Conservation (phyloP, 2,329 filamentous ascomycete genomes). For the Fusarium sp. region DNA sequence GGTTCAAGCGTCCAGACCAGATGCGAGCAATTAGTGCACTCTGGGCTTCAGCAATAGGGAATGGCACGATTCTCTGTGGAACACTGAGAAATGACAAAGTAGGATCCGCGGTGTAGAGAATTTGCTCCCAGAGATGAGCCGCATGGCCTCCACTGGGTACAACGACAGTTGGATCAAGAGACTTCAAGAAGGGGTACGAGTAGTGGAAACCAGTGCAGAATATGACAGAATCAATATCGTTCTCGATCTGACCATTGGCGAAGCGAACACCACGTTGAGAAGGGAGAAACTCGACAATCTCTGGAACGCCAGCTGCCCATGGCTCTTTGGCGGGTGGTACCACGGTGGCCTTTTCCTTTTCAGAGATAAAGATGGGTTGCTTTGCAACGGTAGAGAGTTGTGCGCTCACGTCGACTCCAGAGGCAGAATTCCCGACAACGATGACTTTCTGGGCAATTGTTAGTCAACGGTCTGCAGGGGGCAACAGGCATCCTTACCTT, state of each 20-base stretch:
- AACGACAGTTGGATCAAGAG: conserved; percentile 58
- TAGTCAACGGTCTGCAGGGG: not conserved
- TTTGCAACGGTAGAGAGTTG: conserved; percentile 67
- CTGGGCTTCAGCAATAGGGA: conserved; percentile 75
- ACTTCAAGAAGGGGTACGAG: conserved; percentile 74
- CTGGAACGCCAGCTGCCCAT: conserved; percentile 49
- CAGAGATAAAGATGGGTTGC: conserved; percentile 65
- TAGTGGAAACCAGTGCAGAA: conserved; percentile 92
- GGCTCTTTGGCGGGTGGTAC: conserved; percentile 38
- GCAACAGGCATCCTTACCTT: conserved; percentile 37
- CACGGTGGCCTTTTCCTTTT: conserved; percentile 48
- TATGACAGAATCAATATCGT: conserved; percentile 74
- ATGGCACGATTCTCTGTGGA: conserved; percentile 75
- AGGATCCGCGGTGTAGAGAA: conserved; percentile 72
- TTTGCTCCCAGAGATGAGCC: conserved; percentile 75
- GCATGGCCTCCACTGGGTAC: conserved; percentile 69
- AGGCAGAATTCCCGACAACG: conserved; percentile 76
- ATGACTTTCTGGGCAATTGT: conserved; percentile 65
- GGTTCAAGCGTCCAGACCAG: conserved; percentile 67
- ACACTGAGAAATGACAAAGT: conserved; percentile 73
- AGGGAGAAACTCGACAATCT: conserved; percentile 58
- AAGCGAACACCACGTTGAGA: conserved; percentile 67
- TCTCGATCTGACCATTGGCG: conserved; percentile 68
- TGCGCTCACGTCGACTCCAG: conserved; percentile 73
- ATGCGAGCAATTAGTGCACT: conserved; percentile 72